Evolutionary conservation across 139 green algal genomes (phyloP).

Genomic region (Penium margaritaceum): DNA sequence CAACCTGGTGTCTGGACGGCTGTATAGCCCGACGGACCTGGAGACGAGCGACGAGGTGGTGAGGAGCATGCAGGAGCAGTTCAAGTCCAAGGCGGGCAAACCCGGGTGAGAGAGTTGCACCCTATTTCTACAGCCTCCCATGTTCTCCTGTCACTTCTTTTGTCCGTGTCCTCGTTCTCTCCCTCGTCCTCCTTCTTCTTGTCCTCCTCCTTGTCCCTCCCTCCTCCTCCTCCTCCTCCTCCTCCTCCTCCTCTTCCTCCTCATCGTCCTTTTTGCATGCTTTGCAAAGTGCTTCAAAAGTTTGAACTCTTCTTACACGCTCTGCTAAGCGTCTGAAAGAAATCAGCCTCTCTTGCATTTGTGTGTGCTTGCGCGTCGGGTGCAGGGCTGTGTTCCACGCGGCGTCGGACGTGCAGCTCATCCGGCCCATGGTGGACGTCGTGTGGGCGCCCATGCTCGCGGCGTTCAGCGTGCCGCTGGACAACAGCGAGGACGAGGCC

Average conservation of each 20-base stretch:
- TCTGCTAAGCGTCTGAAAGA: too few species aligned
- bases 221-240: background rate
- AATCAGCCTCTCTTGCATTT: too few species aligned
- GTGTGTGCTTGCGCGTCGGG: too few species aligned
- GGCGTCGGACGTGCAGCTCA: slow-evolving; percentile 40
- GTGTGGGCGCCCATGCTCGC: slow-evolving; percentile 87
- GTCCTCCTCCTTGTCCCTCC: too few species aligned
- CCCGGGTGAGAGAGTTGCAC: slow-evolving; percentile 29
- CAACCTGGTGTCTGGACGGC: slow-evolving; percentile 31
- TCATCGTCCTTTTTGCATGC: background rate
- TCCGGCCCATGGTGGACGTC: slow-evolving; percentile 83
- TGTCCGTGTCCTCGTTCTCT: too few species aligned
- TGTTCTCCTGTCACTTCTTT: too few species aligned
- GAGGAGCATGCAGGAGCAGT: slow-evolving; percentile 43
- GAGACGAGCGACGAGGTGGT: slow-evolving; percentile 47
- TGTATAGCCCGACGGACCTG: background rate
- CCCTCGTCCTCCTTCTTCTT: too few species aligned
- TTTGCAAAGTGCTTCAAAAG: too few species aligned
- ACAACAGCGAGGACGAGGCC: slow-evolving; percentile 43
- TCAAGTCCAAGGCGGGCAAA: slow-evolving; percentile 34
- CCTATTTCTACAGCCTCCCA: too few species aligned
- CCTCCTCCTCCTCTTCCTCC: background rate
- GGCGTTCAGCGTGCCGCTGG: slow-evolving; percentile 60
- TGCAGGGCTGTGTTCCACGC: slow-evolving; percentile 36
- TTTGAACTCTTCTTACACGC: too few species aligned